A percentile compares a stretch with the other conserved stretches of the same genome.
Conservation (phyloP, 2,329 filamentous ascomycete species). For the Penicillium sp. region DNA sequence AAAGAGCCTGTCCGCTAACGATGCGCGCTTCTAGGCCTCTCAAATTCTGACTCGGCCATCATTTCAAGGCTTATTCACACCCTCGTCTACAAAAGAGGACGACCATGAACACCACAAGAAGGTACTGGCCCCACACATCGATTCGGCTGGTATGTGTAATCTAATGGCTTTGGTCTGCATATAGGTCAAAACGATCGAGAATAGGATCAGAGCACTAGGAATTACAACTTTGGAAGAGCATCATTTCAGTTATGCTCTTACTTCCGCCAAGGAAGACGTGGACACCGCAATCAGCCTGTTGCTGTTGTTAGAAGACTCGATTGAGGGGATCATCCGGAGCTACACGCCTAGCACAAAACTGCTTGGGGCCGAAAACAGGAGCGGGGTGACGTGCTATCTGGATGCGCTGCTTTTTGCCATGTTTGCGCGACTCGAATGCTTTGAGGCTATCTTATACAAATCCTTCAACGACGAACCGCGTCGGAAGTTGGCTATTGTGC, state of each 20-base stretch:
- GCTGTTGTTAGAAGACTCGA: slow-evolving; percentile 77
- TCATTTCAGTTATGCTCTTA: slow-evolving; percentile 66
- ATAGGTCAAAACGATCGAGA: slow-evolving; percentile 58
- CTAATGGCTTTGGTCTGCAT: slow-evolving; percentile 15
- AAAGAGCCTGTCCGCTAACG: slow-evolving; percentile 11
- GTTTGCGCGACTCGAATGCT: slow-evolving; percentile 88
- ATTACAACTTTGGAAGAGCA: slow-evolving; percentile 61
- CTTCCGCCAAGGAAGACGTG: slow-evolving; percentile 69
- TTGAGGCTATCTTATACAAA: slow-evolving; percentile 88
- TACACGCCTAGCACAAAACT: slow-evolving; percentile 75
- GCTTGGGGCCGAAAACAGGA: slow-evolving; percentile 83
- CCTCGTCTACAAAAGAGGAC: slow-evolving; percentile 25
- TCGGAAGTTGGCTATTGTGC: slow-evolving; percentile 73
- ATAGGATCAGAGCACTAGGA: slow-evolving; percentile 57
- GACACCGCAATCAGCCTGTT: slow-evolving; percentile 78
- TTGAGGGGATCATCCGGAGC: slow-evolving; percentile 75
- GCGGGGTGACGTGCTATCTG: slow-evolving; percentile 90
- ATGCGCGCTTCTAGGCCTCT: slow-evolving; percentile 20
- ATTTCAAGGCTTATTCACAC: slow-evolving; percentile 38
- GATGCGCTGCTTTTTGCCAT: slow-evolving; percentile 93
- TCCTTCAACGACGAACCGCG: slow-evolving; percentile 74
- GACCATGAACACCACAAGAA: slow-evolving; percentile 39
- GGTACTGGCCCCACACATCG: slow-evolving; percentile 26
- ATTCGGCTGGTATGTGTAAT: not conserved
- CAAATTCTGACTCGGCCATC: slow-evolving; percentile 30